A percentile compares a stretch with the other conserved stretches of the same genome.
These are phyloP conservation scores for Penicillium riverlandense DNA, from an alignment of 495 filamentous ascomycete species.

Conservation along the genomic window DNA sequence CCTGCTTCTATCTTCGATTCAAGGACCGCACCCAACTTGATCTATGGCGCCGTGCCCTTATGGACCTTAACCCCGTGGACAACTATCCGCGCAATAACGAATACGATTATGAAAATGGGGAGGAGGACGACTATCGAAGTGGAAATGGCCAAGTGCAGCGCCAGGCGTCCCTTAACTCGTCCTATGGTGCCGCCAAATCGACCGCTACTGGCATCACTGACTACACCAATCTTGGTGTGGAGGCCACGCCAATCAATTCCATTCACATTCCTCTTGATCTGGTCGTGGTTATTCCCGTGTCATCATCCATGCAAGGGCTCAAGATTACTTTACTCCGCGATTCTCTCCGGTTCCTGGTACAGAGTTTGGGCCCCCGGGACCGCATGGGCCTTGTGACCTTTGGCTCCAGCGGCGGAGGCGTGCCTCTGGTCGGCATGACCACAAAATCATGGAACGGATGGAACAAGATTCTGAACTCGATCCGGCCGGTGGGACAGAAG, in stretches of 20 bases:
- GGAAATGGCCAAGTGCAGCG: conserved; percentile 62
- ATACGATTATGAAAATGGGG: conserved; percentile 78
- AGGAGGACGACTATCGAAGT: conserved; percentile 85
- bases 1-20: conserved; percentile 92
- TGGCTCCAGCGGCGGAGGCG: conserved; percentile 87
- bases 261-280: conserved; percentile 92
- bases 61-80: conserved; percentile 67
- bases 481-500: conserved; percentile 92
- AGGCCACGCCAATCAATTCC: conserved; percentile 49
- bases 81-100: conserved; percentile 57
- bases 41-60: conserved; percentile 80
- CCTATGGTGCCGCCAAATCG: conserved; percentile 58
- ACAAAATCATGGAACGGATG: conserved; percentile 90
- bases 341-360: conserved; percentile 85
- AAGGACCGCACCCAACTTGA: conserved; percentile 79
- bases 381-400: conserved; percentile 98
- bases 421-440: conserved; percentile 96
- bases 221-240: conserved; percentile 58
- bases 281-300: conserved; percentile 94
- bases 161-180: conserved; percentile 81
- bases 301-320: conserved; percentile 97
- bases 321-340: conserved; percentile 97
- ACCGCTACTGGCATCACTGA: conserved; percentile 41
- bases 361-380: conserved; percentile 86
- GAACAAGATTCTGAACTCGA: conserved; percentile 78